phyloP scores from a whole-genome alignment of 2,329 filamentous ascomycete species.

The Cladosporium sp. region DNA sequence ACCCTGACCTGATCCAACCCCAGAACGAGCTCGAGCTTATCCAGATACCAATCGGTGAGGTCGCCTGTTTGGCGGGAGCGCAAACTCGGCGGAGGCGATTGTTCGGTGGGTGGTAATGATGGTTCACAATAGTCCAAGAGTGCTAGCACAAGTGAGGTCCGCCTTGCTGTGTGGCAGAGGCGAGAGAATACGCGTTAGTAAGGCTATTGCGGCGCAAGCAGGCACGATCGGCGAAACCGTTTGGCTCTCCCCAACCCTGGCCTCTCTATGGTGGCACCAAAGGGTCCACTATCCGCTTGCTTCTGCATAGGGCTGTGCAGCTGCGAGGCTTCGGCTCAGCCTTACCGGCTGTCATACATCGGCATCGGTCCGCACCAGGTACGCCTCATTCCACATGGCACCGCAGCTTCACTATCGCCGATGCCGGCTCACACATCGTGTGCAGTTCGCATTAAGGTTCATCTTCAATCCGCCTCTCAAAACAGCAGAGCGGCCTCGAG shows the following conservation, averaged over 20 bases:
- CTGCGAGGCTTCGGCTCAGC: neutral
- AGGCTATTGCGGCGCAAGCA: conserved; percentile 7
- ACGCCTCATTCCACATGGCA: too few species aligned
- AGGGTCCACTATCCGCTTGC: neutral
- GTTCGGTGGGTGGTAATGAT: neutral
- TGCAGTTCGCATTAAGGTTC: too few species aligned
- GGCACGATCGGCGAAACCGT: conserved; percentile 1
- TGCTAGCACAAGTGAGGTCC: neutral
- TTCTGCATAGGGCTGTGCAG: neutral
- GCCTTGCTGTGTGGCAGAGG: neutral
- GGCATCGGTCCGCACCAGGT: too few species aligned
- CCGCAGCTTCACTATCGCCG: too few species aligned
- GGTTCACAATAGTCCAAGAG: neutral
- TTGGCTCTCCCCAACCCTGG: neutral
- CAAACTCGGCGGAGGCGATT: neutral
- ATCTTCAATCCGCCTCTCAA: too few species aligned
- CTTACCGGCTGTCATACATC: neutral
- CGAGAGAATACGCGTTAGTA: neutral
- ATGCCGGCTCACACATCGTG: too few species aligned
- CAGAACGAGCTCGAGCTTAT: conserved; percentile 5
- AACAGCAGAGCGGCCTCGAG: too few species aligned
- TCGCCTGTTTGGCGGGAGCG: neutral
- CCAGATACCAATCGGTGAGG: neutral
- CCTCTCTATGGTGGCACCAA: neutral
- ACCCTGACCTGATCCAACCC: neutral